Percentiles rank a stretch among this genome's conserved stretches.
These are phyloP conservation scores for Diaporthe caulivora DNA, from an alignment of 2,329 filamentous ascomycete species.

Conservation along the genomic window DNA sequence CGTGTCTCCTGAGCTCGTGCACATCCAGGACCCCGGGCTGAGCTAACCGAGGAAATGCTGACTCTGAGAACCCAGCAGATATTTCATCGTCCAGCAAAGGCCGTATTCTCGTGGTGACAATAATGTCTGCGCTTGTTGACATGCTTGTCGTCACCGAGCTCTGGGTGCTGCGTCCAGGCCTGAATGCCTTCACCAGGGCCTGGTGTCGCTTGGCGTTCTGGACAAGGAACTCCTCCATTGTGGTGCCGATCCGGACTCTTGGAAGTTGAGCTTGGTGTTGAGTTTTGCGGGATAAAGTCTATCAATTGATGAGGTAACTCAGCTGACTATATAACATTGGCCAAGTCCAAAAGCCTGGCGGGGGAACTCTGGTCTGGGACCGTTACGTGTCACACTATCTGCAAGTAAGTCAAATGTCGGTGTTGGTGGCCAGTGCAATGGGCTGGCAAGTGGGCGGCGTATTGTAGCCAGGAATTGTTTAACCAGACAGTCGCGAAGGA, in stretches of 20 bases:
- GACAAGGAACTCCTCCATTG: not conserved
- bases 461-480: no score
- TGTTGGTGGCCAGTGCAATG: no score
- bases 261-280: no score
- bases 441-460: no score
- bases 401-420: no score
- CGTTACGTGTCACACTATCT: no score
- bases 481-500: no score
- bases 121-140: not conserved
- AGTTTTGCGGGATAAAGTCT: no score
- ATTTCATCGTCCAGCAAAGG: not conserved
- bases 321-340: no score
- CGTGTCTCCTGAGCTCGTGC: not conserved
- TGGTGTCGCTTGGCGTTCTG: not conserved
- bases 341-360: no score
- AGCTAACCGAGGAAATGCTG: not conserved
- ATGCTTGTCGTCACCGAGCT: not conserved
- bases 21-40: slow-evolving; percentile 1
- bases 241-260: not conserved
- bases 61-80: not conserved
- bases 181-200: not conserved
- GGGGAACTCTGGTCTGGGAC: no score
- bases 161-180: not conserved
- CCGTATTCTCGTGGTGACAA: not conserved
- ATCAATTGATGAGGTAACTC: no score